phyloP scores from a whole-genome alignment of 495 filamentous ascomycete species.

The Penicillium cosmopolitanum region DNA sequence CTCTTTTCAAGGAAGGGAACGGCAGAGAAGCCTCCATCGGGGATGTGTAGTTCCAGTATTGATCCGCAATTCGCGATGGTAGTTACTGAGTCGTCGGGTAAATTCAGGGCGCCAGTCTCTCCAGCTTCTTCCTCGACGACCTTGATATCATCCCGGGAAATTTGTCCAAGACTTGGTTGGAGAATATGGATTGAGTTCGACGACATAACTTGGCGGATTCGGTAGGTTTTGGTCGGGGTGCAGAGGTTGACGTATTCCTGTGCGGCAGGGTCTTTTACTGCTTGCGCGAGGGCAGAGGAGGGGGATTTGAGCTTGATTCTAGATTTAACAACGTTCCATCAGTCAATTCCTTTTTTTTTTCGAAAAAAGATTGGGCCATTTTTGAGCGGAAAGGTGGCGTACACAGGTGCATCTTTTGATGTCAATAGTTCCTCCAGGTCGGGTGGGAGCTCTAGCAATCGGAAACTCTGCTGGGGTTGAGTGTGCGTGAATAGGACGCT shows the following conservation, averaged over 20 bases:
- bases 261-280: constrained; percentile 36
- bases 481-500: constrained; percentile 68
- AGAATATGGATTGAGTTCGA: constrained; percentile 84
- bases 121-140: constrained; percentile 31
- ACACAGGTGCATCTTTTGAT: constrained; percentile 62
- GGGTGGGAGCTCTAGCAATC: constrained; percentile 79
- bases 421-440: constrained; percentile 70
- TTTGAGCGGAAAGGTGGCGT: constrained; percentile 28
- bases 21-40: constrained; percentile 39
- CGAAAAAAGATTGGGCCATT: neutral
- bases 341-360: neutral
- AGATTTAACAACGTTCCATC: neutral
- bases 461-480: constrained; percentile 63
- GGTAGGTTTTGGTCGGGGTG: constrained; percentile 70
- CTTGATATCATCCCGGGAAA: constrained; percentile 35
- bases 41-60: constrained; percentile 66
- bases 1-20: constrained; percentile 36
- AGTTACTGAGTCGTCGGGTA: constrained; percentile 47
- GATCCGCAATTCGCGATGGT: constrained; percentile 72
- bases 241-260: constrained; percentile 73
- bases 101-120: constrained; percentile 34
- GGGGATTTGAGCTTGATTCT: constrained; percentile 71
- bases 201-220: constrained; percentile 85
- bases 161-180: constrained; percentile 48
- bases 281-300: constrained; percentile 28